phyloP scores from a whole-genome alignment of 2,329 filamentous ascomycete species.

The Hypoxylon sp. region DNA sequence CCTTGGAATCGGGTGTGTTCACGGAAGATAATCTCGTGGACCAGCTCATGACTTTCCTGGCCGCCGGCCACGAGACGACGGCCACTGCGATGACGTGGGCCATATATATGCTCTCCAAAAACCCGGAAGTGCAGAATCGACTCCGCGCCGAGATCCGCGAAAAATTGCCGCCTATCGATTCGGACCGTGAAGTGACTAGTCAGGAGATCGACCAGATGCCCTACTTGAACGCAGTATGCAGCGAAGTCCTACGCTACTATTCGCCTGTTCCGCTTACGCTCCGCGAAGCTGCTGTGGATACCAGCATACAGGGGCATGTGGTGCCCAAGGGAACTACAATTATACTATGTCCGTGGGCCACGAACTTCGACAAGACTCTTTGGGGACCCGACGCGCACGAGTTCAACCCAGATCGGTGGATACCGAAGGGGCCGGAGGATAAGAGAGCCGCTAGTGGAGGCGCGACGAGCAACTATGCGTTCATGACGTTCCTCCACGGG shows the following conservation, averaged over 20 bases:
- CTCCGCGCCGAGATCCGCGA: conserved; percentile 59
- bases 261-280: conserved; percentile 69
- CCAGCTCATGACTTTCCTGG: conserved; percentile 61
- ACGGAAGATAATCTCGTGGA: conserved; percentile 58
- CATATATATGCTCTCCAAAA: conserved; percentile 56
- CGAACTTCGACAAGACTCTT: conserved; percentile 76
- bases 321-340: conserved; percentile 76
- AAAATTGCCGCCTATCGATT: conserved; percentile 56
- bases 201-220: conserved; percentile 58
- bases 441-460: conserved; percentile 74
- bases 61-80: conserved; percentile 63
- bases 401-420: conserved; percentile 87
- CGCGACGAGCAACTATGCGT: conserved; percentile 81
- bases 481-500: conserved; percentile 88
- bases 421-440: conserved; percentile 58
- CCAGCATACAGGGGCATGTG: conserved; percentile 68
- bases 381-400: conserved; percentile 83
- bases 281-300: conserved; percentile 69
- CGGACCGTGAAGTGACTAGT: conserved; percentile 49
- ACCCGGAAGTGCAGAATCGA: conserved; percentile 57
- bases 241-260: conserved; percentile 60
- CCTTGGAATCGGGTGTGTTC: conserved; percentile 57
- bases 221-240: conserved; percentile 61
- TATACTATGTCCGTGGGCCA: conserved; percentile 74
- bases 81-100: conserved; percentile 60